Evolutionary conservation across 2,329 filamentous ascomycete genomes (phyloP).

Genomic region (Metarhizium sp.): DNA sequence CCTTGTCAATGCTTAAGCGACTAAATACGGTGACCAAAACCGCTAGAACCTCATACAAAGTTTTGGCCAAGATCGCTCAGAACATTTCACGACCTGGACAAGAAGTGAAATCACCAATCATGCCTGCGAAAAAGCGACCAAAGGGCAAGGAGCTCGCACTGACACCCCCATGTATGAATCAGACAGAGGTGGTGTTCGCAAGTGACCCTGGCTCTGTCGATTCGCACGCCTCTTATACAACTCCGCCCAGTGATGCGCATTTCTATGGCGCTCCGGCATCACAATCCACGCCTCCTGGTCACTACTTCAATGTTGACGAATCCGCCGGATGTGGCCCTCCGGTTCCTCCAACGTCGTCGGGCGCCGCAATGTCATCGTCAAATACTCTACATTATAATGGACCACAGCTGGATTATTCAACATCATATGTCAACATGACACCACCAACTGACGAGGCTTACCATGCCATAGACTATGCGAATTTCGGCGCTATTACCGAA

Average conservation of each 20-base stretch:
- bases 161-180: slow-evolving; percentile 6
- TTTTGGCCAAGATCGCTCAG: slow-evolving; percentile 21
- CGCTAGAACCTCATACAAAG: slow-evolving; percentile 21
- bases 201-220: slow-evolving; percentile 1
- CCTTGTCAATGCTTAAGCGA: slow-evolving; percentile 23
- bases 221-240: slow-evolving; percentile 4
- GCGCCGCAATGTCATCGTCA: background rate
- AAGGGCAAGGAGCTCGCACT: slow-evolving; percentile 4
- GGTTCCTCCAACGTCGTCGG: background rate
- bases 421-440: slow-evolving; percentile 7
- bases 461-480: slow-evolving; percentile 2
- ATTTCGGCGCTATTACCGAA: slow-evolving; percentile 20
- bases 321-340: background rate
- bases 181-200: background rate
- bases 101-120: slow-evolving; percentile 2
- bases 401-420: background rate
- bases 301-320: background rate
- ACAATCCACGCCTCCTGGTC: background rate
- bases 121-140: slow-evolving; percentile 5
- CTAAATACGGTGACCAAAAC: slow-evolving; percentile 20
- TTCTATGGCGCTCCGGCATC: background rate
- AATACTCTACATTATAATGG: background rate
- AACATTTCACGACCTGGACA: slow-evolving; percentile 5
- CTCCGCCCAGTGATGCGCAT: slow-evolving; percentile 1
- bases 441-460: slow-evolving; percentile 8